Base-by-base conservation (phyloP, 768 basidiomycete genomes). In the Wakefieldia striispora region DNA sequence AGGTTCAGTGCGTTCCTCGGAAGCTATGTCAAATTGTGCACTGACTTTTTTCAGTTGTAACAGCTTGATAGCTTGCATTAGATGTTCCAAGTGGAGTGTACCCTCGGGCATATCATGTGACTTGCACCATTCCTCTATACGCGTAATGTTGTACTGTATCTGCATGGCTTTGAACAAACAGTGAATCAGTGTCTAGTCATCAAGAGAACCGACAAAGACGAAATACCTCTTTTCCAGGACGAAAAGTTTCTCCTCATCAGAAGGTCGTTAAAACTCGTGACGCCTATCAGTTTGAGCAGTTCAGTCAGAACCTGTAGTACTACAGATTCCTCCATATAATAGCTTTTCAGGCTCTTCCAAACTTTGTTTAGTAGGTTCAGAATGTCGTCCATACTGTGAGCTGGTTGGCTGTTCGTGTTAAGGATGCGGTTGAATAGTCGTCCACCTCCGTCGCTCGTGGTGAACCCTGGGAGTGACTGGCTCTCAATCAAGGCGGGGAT, bases 101-200 rank as follows among this genome's bases (percentile, higher is more conserved):
- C 97, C 97, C 67, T 99, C 97, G 1, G 95, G 97, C 93, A 99
- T 97, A 65, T 97, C 93, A 64, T 98, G 97, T 21, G 97, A 95
- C 73, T 99, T 98, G 77, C 97, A 99, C 97, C 97, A 98, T 71
- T 97, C 95, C 62, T 95, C 92, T 62, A 95, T 89, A 23, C 90
- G 84, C 26, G 95, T 98, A 65, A 98, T 97, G 65, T 98, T 98
- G 70, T 99, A 99, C 67, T 99, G 97, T 50, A 99, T 98, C 80
- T 99, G 97, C 97, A 99, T 98, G 4, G 97, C 97, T 97, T 55
- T 34, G 39, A 47, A 46, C 50, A 17, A 33, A 39, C 13, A 44
- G 6, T 29, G 21, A n/a, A 33, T 56, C 20, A 52, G 44, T 13
- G 26, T 17, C 5, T 33, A 6, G 13, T 0, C 34, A 29, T 19